Evolutionary conservation across 176 grass and related monocot species (phyloP).

Genomic region (Eleusine indica): DNA sequence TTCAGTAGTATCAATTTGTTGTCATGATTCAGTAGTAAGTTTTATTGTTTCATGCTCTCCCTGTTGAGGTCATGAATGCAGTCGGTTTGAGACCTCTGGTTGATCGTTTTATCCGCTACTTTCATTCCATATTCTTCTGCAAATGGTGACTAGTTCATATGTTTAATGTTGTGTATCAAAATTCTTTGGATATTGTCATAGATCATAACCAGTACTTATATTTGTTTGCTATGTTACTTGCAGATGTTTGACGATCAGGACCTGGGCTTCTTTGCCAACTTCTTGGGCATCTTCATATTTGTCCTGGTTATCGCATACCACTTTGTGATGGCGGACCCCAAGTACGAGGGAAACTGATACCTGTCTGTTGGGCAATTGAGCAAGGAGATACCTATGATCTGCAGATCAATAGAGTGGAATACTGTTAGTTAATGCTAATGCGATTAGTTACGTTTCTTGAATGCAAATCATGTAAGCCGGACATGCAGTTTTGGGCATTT

Average conservation of each 20-base stretch:
- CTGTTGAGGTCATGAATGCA: not conserved
- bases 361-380: not conserved
- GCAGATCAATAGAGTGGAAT: not conserved
- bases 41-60: not conserved
- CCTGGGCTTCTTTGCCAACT: conserved; percentile 95
- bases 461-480: not conserved
- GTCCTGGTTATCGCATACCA: conserved; percentile 78
- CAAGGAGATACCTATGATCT: not conserved
- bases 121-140: not conserved
- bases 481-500: not conserved
- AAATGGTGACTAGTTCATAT: not conserved
- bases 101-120: not conserved
- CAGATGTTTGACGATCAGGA: conserved; percentile 99
- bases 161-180: not conserved
- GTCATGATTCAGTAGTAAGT: not conserved
- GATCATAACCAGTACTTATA: not conserved
- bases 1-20: not conserved
- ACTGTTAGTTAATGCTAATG: not conserved
- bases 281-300: conserved; percentile 93
- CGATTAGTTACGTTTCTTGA: not conserved
- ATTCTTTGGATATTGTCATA: not conserved
- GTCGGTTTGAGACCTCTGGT: not conserved
- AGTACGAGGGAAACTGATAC: conserved; percentile 32
- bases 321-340: conserved; percentile 86
- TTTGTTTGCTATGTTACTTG: conserved; percentile 27